phyloP scores from a whole-genome alignment of 495 filamentous ascomycete species.

The Penicillium simplicissimum region DNA sequence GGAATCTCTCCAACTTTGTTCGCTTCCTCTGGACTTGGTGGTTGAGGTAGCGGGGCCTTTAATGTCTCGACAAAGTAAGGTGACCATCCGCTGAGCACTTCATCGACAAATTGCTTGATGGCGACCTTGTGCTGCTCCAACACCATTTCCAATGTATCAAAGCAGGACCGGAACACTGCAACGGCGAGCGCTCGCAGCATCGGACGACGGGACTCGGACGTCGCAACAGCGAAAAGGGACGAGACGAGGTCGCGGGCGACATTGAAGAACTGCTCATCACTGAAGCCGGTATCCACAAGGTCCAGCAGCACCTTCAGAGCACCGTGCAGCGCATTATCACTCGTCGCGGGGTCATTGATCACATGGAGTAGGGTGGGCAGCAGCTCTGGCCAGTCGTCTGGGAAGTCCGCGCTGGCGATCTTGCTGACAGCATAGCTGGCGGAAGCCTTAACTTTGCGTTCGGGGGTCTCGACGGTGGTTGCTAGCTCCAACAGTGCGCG shows the following conservation, averaged over 20 bases:
- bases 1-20: constrained; percentile 47
- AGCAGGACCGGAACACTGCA: constrained; percentile 83
- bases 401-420: constrained; percentile 91
- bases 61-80: constrained; percentile 80
- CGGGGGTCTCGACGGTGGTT: constrained; percentile 64
- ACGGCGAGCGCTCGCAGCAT: constrained; percentile 80
- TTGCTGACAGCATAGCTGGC: constrained; percentile 94
- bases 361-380: constrained; percentile 77
- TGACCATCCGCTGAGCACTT: constrained; percentile 77
- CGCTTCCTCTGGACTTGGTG: constrained; percentile 58
- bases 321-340: constrained; percentile 79
- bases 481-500: constrained; percentile 70
- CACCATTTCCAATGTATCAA: constrained; percentile 94
- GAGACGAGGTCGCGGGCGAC: constrained; percentile 82
- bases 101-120: constrained; percentile 85
- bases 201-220: constrained; percentile 69
- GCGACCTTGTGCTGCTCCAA: constrained; percentile 84
- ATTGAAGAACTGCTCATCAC: constrained; percentile 89
- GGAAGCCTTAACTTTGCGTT: constrained; percentile 80
- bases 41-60: constrained; percentile 67
- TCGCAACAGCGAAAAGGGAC: constrained; percentile 77
- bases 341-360: constrained; percentile 64
- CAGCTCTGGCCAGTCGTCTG: constrained; percentile 86
- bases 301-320: constrained; percentile 85
- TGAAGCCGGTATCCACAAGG: constrained; percentile 88